phyloP scores from a whole-genome alignment of 768 basidiomycete species.

The Xerocomus brunneocitrinus region DNA sequence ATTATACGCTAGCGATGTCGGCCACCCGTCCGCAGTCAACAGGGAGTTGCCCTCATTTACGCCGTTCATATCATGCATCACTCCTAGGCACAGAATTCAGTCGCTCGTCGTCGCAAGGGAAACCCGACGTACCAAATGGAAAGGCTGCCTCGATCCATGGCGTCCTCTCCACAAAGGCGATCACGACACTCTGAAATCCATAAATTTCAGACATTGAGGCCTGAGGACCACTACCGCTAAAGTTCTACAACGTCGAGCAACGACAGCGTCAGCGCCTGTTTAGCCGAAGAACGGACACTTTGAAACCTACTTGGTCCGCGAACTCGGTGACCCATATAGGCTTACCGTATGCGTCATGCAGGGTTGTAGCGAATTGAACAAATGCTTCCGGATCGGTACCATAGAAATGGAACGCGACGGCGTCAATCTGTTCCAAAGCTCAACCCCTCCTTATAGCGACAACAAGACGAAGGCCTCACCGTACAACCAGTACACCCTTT shows the following conservation, averaged over 20 bases:
- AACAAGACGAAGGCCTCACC: slow-evolving; percentile 35
- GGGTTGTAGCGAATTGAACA: slow-evolving; percentile 45
- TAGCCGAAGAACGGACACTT: neutral
- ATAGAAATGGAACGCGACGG: slow-evolving; percentile 71
- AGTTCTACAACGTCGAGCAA: slow-evolving; percentile 40
- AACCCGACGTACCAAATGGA: slow-evolving; percentile 55
- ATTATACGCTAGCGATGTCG: slow-evolving; percentile 50
- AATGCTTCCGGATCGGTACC: slow-evolving; percentile 48
- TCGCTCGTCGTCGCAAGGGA: neutral
- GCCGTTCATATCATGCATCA: slow-evolving; percentile 50
- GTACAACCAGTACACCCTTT: slow-evolving; percentile 46
- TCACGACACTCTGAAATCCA: slow-evolving; percentile 44
- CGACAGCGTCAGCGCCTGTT: neutral
- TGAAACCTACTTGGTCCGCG: slow-evolving; percentile 52
- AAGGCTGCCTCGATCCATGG: slow-evolving; percentile 39
- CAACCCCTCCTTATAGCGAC: neutral
- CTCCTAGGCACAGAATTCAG: slow-evolving; percentile 33
- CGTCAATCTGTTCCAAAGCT: slow-evolving; percentile 45
- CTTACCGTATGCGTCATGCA: slow-evolving; percentile 43
- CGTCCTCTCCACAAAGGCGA: slow-evolving; percentile 43
- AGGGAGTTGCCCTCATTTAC: slow-evolving; percentile 57
- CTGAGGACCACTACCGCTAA: slow-evolving; percentile 40
- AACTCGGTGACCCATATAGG: slow-evolving; percentile 66
- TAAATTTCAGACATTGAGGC: slow-evolving; percentile 39
- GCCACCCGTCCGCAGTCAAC: slow-evolving; percentile 40